A percentile compares a stretch with the other conserved stretches of the same genome.
phyloP scores from a whole-genome alignment of 2,329 filamentous ascomycete genomes.

The Fusarium incarnatum region DNA sequence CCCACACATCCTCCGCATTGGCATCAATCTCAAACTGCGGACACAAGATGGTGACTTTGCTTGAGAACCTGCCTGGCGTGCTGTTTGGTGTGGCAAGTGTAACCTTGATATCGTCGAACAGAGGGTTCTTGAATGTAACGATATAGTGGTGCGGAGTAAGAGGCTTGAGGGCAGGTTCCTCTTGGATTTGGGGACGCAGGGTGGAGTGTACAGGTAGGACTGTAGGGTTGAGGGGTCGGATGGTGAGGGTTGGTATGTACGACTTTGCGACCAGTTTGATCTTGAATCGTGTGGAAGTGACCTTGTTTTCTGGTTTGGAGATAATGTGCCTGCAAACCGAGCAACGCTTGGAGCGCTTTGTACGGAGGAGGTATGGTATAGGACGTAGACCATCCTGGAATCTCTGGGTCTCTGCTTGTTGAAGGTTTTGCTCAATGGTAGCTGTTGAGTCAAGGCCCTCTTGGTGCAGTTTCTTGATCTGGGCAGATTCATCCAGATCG shows the following conservation, averaged over 20 bases:
- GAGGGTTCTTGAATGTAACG: constrained; percentile 90
- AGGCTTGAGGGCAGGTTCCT: constrained; percentile 61
- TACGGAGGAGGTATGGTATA: constrained; percentile 83
- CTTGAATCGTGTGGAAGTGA: constrained; percentile 88
- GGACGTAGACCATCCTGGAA: constrained; percentile 83
- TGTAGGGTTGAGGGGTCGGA: constrained; percentile 69
- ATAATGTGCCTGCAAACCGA: constrained; percentile 94
- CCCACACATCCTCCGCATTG: constrained; percentile 85
- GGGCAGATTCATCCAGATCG: constrained; percentile 69
- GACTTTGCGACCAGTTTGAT: constrained; percentile 90
- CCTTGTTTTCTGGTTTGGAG: constrained; percentile 91
- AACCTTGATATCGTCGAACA: constrained; percentile 90
- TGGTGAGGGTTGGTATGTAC: constrained; percentile 85
- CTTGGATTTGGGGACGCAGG: constrained; percentile 47
- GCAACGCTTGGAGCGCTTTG: constrained; percentile 94
- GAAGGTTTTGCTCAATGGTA: constrained; percentile 61
- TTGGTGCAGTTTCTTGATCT: constrained; percentile 69
- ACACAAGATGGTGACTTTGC: constrained; percentile 90
- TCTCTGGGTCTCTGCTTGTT: constrained; percentile 65
- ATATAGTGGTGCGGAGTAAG: constrained; percentile 80
- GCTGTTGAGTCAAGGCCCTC: constrained; percentile 74
- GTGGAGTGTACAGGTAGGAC: constrained; percentile 51
- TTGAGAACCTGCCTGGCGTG: constrained; percentile 80
- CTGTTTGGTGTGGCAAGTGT: constrained; percentile 85
- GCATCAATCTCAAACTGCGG: constrained; percentile 94